Evolutionary conservation across 768 basidiomycete species (phyloP), one percentile per base, ranked within the genome.

Genomic region (Pleurotus salmoneostramineus): DNA sequence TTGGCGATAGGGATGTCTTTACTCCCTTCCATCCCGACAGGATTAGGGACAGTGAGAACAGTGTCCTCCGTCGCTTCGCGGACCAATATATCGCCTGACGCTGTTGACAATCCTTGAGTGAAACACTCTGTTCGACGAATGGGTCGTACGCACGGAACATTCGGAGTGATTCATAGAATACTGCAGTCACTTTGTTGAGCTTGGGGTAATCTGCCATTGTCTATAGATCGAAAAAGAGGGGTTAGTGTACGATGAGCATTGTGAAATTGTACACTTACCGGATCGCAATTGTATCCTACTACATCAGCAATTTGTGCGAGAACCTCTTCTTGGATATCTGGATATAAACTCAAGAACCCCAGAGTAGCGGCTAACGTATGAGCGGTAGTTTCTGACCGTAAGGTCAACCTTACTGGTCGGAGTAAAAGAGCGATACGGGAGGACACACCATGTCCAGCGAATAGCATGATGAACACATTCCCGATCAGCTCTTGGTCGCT

Each of bases 401-500:
- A 40, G 60, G 44, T 27, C 21, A 27, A 27, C 21, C 21, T 27
- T 27, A 27, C 21, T 27, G 21, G 21, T 27, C 21, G 21, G 21
- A 27, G 21, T 27, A 27, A 27, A 27, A 27, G 3, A 27, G 21
- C 21, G 21, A 27, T 27, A 27, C 21, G 21, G 21, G 21, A 27
- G 21, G 21, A 60, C 70, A 37, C 59, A 77, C 83, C 84, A 65
- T 85, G 82, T 10, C 85, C 84, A 45, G 84, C 83, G 42, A 85
- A 78, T 21, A 87, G 68, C 64, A 82, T 70, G 8, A 76, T 61
- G 60, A 75, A 84, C 1, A 82, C 63, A 50, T 84, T 84, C 4
- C 82, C 83, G 49, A 82, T 79, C 52, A 81, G 57, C 60, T 80
- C 78, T 8, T 69, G 55, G 56, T 79, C 74, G 50, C 71, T 69